Percentiles rank a stretch among this genome's conserved stretches.
phyloP scores from a whole-genome alignment of 2,329 filamentous ascomycete genomes.

The Tricladium varicosporioides region DNA sequence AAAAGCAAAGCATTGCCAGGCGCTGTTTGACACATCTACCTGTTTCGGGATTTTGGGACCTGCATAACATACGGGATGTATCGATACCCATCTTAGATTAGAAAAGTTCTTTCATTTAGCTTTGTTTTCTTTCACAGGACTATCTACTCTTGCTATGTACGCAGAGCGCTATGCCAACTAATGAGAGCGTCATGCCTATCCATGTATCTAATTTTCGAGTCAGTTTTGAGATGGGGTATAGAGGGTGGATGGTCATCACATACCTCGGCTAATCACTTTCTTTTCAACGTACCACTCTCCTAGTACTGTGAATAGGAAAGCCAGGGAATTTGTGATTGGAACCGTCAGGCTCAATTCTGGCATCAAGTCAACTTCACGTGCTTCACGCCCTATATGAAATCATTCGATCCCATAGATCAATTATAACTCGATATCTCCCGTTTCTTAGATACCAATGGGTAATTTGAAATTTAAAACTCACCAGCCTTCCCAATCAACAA shows the following conservation, averaged over 20 bases:
- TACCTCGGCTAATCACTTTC: constrained; percentile 83
- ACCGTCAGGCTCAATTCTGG: constrained; percentile 88
- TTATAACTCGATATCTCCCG: not conserved
- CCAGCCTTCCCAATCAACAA: constrained; percentile 88
- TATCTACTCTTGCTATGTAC: constrained; percentile 63
- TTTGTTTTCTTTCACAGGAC: too few relatives aligned
- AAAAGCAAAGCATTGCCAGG: too few relatives aligned
- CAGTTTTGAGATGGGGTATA: constrained; percentile 1
- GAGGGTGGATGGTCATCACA: constrained; percentile 29
- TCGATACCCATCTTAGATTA: too few relatives aligned
- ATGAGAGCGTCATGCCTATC: constrained; percentile 75
- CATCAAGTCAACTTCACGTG: constrained; percentile 6
- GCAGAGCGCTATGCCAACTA: constrained; percentile 79
- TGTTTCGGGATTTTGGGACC: not conserved
- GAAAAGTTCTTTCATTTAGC: too few relatives aligned
- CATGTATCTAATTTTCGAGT: constrained; percentile 62
- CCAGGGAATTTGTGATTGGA: constrained; percentile 89
- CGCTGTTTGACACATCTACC: not conserved
- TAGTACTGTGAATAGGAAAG: constrained; percentile 92
- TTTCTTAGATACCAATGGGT: not conserved
- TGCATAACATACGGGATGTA: too few relatives aligned
- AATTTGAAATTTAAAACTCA: constrained; percentile 42
- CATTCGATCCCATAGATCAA: not conserved
- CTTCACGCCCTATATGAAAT: not conserved
- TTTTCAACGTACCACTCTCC: constrained; percentile 94